Base-by-base conservation (phyloP, 2,329 filamentous ascomycete genomes). In the Sphaerulina musiva region DNA sequence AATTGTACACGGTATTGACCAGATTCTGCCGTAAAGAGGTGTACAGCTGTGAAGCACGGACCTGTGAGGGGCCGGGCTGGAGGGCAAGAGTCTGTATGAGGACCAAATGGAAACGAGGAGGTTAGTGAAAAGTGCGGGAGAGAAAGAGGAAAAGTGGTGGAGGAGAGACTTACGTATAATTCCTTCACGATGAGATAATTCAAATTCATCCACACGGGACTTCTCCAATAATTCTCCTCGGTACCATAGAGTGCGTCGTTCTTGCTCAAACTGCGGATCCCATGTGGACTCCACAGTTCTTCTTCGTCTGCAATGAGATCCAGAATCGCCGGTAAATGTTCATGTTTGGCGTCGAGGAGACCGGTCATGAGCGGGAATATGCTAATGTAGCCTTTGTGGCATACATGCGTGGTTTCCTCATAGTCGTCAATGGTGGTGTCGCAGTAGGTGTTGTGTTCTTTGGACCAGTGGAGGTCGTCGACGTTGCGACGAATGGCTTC, bases 161-260 rank as follows among this genome's bases (percentile, higher is more conserved):
- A n/a, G n/a, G n/a, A n/a, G n/a, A n/a, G n/a, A n/a, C n/a, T 76
- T 78, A 91, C 87, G 61, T 85, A 78, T 31, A 97, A 82, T 67
- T 88, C 84, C 61, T 84, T 81, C 49, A 96, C 74, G 48, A 87
- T 84, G 64, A 97, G 76, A 71, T 95, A 97, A 74, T 97, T 97
- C 62, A 97, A 90, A 68, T 93, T 93, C 67, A 97, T 87, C 92
- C 92, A 97, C 23, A 97, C 80, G 0, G 93, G 90, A 60, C 89
- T 87, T 58, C 90, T 82, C 92, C 93, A 98, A 76, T 98, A 98
- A 72, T 98, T 96, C 75, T 98, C 93, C 1, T 79, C 88, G 0
- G 90, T 95, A 40, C 86, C 89, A 70, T 96, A 97, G 57, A 89
- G 81, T 65, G 85, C 78, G 66, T 92, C 86, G 64, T 83, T 82